Evolutionary conservation across 495 filamentous ascomycete species (phyloP).

Genomic region (Daldinia caldariorum): DNA sequence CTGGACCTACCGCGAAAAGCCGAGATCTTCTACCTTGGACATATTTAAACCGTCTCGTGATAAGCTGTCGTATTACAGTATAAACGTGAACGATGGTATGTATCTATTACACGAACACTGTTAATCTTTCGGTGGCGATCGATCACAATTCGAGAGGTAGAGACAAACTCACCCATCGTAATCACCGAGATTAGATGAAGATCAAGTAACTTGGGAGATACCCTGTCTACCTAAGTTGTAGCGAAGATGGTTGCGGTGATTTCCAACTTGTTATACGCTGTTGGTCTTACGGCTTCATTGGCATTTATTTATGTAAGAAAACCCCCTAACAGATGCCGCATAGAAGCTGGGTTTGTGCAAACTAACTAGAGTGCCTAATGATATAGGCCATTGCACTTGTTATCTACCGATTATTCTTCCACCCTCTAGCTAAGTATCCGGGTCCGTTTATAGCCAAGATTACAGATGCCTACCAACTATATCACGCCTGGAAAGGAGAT

Average conservation of each 20-base stretch:
- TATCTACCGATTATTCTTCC: conserved; percentile 67
- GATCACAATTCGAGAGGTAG: not conserved
- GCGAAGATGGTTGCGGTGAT: conserved; percentile 7
- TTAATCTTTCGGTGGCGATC: not conserved
- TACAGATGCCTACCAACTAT: conserved; percentile 64
- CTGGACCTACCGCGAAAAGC: conserved; percentile 35
- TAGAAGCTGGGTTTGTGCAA: not conserved
- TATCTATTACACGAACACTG: not conserved
- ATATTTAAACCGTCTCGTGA: not conserved
- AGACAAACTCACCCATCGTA: not conserved
- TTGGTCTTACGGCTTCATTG: conserved; percentile 23
- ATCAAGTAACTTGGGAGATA: not conserved
- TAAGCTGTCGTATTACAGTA: not conserved
- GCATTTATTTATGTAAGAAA: conserved; percentile 41
- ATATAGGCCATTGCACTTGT: conserved; percentile 44
- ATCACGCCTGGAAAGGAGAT: conserved; percentile 68
- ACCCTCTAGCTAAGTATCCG: conserved; percentile 73
- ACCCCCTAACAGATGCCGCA: not conserved
- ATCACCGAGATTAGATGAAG: too few relatives aligned
- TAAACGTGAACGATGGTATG: too few relatives aligned
- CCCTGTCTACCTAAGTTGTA: not conserved
- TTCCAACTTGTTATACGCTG: conserved; percentile 12
- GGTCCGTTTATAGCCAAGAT: conserved; percentile 68
- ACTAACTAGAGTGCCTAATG: conserved; percentile 27
- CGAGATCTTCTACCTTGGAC: conserved; percentile 10